phyloP scores from a whole-genome alignment of 1,284 basidiomycete genomes.

The Stereum hirsutum region DNA sequence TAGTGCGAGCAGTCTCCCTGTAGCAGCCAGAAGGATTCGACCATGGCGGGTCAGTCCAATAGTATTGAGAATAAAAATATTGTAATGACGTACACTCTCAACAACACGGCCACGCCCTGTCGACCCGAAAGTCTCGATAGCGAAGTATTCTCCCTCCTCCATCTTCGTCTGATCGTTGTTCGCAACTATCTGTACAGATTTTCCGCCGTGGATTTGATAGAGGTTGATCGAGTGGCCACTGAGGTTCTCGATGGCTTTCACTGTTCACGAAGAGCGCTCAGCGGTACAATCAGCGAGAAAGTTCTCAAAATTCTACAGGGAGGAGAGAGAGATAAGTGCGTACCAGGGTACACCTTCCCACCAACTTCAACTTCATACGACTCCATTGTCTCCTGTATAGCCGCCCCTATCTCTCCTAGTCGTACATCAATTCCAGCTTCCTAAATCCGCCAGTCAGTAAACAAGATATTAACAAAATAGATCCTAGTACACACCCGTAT shows the following conservation, averaged over 20 bases:
- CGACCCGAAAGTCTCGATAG: slow-evolving; percentile 97
- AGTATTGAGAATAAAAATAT: no score
- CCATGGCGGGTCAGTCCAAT: no score
- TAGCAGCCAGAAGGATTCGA: no score
- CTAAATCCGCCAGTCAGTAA: no score
- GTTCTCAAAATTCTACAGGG: no score
- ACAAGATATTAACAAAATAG: no score
- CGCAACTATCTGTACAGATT: slow-evolving; percentile 87
- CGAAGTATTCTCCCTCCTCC: slow-evolving; percentile 99
- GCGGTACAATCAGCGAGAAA: no score
- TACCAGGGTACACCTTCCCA: slow-evolving; percentile 81
- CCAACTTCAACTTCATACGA: slow-evolving; percentile 93
- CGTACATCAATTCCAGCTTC: slow-evolving; percentile 96
- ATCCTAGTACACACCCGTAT: slow-evolving; percentile 47
- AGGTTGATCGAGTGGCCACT: slow-evolving; percentile 86
- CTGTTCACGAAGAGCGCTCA: slow-evolving; percentile 32
- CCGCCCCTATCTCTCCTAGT: slow-evolving; percentile 86
- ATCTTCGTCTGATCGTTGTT: slow-evolving; percentile 90
- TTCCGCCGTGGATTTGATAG: slow-evolving; percentile 87
- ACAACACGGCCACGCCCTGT: slow-evolving; percentile 93
- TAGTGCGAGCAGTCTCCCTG: slow-evolving; percentile 96
- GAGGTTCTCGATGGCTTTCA: slow-evolving; percentile 86
- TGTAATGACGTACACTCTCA: slow-evolving; percentile 55
- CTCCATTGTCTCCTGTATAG: slow-evolving; percentile 99
- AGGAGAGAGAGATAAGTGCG: no score